Evolutionary conservation across 768 basidiomycete species (phyloP), one percentile per base, ranked within the genome.

Genomic region (Amanita muscaria): DNA sequence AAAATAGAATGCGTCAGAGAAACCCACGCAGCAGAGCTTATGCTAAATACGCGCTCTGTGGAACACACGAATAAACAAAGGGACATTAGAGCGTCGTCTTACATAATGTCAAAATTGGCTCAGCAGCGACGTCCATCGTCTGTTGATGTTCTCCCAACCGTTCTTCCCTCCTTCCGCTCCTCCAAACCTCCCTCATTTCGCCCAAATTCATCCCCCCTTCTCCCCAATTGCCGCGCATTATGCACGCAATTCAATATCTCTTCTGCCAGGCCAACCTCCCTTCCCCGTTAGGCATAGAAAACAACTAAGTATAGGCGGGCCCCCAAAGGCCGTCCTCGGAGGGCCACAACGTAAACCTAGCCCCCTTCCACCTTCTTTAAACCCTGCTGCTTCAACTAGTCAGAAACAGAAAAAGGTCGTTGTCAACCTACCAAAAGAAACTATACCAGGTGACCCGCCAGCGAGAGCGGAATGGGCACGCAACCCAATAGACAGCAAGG

Each of bases 251-350:
- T 72, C 70, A 1, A 64, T 80, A 74, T 55, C 53, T 71, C 69
- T 60, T 19, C 67, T 60, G 33, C 62, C 56, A 22, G 57, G 55
- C 1, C 62, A 52, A 12, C 50, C 56, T 2, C 44, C 59, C 31
- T 52, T 56, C 12, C 72, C 74, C 5, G 75, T 73, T 22, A 66
- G 83, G 44, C 83, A 70, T 56, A 71, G 82, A 59, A 72, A 85
- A 33, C 76, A 84, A 46, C 73, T 83, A 34, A 86, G 81, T 57
- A 76, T 84, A 32, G 88, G 88, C 10, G 88, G 88, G 5, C 88
- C 88, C n/a, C 88, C 88, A 7, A 91, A 90, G 59, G 88, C 88
- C 1, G 73, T 79, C 1, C 64, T 91, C 2, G 88, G 88, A 14
- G 88, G 88, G 0, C 87, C 83, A 10, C 75, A 78, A 35, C 75